Percentiles rank a stretch among this genome's conserved stretches.
These are phyloP conservation scores for Solanum chiquidenum DNA, from an alignment of 257 asterid genomes.

Conservation along the genomic window DNA sequence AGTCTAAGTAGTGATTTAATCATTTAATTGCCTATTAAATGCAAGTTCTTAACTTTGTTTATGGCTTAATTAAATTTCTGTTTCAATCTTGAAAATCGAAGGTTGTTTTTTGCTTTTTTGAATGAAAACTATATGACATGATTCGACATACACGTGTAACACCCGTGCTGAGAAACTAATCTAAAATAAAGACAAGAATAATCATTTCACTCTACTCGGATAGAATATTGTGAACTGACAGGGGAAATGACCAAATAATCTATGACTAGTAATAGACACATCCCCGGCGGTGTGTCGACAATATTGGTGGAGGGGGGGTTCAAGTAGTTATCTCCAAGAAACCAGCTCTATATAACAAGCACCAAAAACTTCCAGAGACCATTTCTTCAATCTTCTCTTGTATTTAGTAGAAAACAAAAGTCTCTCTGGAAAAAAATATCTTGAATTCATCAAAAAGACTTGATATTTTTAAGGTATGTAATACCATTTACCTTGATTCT, in stretches of 20 bases:
- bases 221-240: neutral
- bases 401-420: neutral
- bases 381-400: neutral
- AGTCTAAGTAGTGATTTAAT: neutral
- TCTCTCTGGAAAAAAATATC: neutral
- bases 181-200: neutral
- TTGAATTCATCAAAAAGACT: neutral
- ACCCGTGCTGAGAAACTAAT: neutral
- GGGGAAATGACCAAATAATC: neutral
- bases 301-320: neutral
- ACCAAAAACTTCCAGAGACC: neutral
- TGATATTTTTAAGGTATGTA: neutral
- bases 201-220: neutral
- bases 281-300: neutral
- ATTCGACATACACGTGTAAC: neutral
- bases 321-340: neutral
- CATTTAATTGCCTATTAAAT: neutral
- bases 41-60: neutral
- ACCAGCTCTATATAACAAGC: neutral
- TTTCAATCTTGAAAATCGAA: neutral
- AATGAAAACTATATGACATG: neutral
- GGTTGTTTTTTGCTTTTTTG: neutral
- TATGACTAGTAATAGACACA: neutral
- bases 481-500: neutral
- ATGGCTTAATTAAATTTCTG: neutral